Base-by-base conservation (phyloP, 2,329 filamentous ascomycete species). In the Dactylonectria estremocensis region DNA sequence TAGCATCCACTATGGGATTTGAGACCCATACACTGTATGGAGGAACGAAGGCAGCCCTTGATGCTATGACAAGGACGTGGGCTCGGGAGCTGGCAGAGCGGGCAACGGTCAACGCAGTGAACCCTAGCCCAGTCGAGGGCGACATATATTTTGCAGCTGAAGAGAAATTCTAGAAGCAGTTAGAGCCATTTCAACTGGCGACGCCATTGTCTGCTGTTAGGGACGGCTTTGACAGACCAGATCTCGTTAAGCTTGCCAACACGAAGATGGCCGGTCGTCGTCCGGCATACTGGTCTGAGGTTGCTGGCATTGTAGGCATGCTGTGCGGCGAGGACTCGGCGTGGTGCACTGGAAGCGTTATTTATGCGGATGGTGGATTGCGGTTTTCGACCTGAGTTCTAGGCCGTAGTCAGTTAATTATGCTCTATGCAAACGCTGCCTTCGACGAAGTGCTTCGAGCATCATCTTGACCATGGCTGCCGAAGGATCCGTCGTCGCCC, bases 11-110 rank as follows among this genome's bases (percentile, higher is more conserved):
- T 3, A 77, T 80, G 45, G 86, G 85, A 10, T 84, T 86, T 74
- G 77, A 83, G 18, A 81, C 79, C 3, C 85, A 87, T 78, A 80
- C 81, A 33, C 82, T 88, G 48, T 88, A 88, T 75, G 84, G 81
- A 53, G 84, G 84, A 13, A 84, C 81, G 69, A 88, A 88, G 77
- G 86, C 85, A 1, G 86, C 86, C 0, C 71, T 87, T 22, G 85
- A 87, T 73, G 85, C 85, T 68, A 85, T 87, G 83, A 86, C 84
- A 35, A 82, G 85, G 57, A 84, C 83, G 3, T 87, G 85, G 85
- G 80, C 84, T 1, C 81, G 84, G 46, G 86, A 87, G 78, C 81
- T 88, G n/a, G 77, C 81, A 48, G 83, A 86, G 78, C 76, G 80
- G 46, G 79, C 79, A 61, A 87, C 85, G 18, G 85, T 87, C 54